These are phyloP conservation scores for Penicillium macrosclerotiorum DNA, from an alignment of 495 filamentous ascomycete genomes.

Conservation along the genomic window DNA sequence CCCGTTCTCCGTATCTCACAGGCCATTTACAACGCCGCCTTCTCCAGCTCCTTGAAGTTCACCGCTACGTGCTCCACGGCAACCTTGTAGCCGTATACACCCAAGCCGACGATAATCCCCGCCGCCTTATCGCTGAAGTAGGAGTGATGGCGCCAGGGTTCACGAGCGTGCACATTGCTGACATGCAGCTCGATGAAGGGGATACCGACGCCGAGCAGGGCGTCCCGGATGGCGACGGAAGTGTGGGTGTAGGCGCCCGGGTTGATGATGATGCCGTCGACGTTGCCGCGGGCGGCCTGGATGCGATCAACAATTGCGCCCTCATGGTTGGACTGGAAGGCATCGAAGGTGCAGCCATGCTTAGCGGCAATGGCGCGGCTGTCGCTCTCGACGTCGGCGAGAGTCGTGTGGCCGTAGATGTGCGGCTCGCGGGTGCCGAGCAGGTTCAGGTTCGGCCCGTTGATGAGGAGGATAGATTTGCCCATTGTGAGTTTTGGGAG, in stretches of 20 bases:
- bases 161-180: conserved; percentile 64
- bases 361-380: conserved; percentile 41
- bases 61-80: conserved; percentile 60
- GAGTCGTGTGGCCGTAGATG: conserved; percentile 65
- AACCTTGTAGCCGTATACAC: conserved; percentile 66
- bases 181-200: conserved; percentile 74
- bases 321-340: conserved; percentile 68
- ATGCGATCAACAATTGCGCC: conserved; percentile 62
- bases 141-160: conserved; percentile 60
- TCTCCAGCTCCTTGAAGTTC: conserved; percentile 39
- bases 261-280: conserved; percentile 68
- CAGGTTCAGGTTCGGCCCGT: conserved; percentile 80
- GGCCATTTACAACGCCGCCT: conserved; percentile 16
- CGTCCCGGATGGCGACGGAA: conserved; percentile 65
- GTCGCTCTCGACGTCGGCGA: conserved; percentile 53
- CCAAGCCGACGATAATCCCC: conserved; percentile 66
- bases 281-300: conserved; percentile 49
- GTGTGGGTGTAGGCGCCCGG: conserved; percentile 68
- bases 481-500: conserved; percentile 21
- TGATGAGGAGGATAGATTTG: conserved; percentile 68
- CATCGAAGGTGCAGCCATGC: conserved; percentile 41
- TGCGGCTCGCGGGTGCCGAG: conserved; percentile 69
- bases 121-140: conserved; percentile 70
- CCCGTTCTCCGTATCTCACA: no score
- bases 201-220: conserved; percentile 58